Percentiles rank a stretch among this genome's conserved stretches.
Evolutionary conservation across 75 land plant species (phyloP).

Genomic region (Cryptomeria japonica): DNA sequence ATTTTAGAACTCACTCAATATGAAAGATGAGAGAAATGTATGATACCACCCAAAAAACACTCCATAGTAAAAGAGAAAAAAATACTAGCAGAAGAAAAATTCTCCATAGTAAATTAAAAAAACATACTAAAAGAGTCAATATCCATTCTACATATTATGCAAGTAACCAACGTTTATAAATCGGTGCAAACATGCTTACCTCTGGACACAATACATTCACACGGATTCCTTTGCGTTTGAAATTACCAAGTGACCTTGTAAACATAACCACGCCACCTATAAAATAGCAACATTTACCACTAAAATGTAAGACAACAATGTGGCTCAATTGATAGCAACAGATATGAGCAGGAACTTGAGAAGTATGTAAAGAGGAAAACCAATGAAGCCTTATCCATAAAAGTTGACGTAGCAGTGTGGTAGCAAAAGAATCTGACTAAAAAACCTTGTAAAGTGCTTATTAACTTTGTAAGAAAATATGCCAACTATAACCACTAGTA

Average conservation of each 20-base stretch:
- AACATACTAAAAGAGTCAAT: not conserved
- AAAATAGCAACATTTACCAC: not conserved
- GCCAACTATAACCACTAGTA: not conserved
- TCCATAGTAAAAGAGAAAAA: too few species aligned
- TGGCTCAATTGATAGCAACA: not conserved
- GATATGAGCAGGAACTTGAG: not conserved
- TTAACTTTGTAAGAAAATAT: not conserved
- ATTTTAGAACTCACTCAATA: not conserved
- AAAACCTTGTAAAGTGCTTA: not conserved
- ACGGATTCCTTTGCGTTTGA: slow-evolving; percentile 72
- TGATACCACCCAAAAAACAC: not conserved
- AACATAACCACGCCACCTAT: slow-evolving; percentile 94
- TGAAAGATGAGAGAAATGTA: not conserved
- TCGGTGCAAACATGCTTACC: slow-evolving; percentile 35
- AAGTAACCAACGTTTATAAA: not conserved
- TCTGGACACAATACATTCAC: slow-evolving; percentile 96
- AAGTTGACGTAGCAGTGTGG: not conserved
- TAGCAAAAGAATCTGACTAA: not conserved
- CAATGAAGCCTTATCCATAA: not conserved
- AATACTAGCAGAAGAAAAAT: not conserved
- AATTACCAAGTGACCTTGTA: slow-evolving; percentile 66
- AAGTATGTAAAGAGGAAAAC: not conserved
- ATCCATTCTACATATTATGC: not conserved
- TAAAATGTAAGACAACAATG: not conserved
- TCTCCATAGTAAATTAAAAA: not conserved